Evolutionary conservation across 2,329 filamentous ascomycete species (phyloP), one percentile per base, ranked within the genome.

Genomic region (Curvularia lunata): DNA sequence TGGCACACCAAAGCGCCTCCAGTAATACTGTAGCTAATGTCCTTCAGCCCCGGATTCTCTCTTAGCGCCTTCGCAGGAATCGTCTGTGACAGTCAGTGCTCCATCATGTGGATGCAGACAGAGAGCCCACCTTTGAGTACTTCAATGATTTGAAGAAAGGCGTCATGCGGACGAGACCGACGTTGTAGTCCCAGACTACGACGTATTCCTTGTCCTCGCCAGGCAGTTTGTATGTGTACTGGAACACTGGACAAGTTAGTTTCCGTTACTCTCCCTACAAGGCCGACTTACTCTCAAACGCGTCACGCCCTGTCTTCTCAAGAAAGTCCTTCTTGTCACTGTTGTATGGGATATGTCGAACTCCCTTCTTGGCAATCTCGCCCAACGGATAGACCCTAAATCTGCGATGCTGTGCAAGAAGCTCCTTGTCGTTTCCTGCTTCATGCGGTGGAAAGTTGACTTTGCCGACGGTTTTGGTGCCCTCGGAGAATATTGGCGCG

Each of bases 161-260:
- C 2, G 93, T 97, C 77, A 96, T 96, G 61, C 94, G 88, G 61
- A 98, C 93, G 28, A 98, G 87, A 8, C 95, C 95, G 61, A 94
- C 87, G 68, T 96, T 94, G 80, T 97, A 97, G 77, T 99, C 95
- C 95, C 95, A 99, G 86, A 97, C 92, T 59, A 98, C 88, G 0
- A 85, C 86, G 74, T 90, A 93, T 51, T 85, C 82, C 62, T 82
- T 84, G 1, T 88, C 84, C 0, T 75, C 85, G 10, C 83, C 86
- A 0, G 90, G 90, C 3, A 89, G 75, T 65, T 83, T 85, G 81
- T 96, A 97, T 34, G 86, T 87, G 76, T 97, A 98, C 68, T 92
- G 87, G 74, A 93, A 93, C 25, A 92, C 91, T 95, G 40, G 7
- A 18, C 16, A n/a, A 40, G 41, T 68, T 41, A 75, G 66, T 30